These are phyloP conservation scores for Colletotrichum sublineola DNA, from an alignment of 2,329 filamentous ascomycete species.

Conservation along the genomic window DNA sequence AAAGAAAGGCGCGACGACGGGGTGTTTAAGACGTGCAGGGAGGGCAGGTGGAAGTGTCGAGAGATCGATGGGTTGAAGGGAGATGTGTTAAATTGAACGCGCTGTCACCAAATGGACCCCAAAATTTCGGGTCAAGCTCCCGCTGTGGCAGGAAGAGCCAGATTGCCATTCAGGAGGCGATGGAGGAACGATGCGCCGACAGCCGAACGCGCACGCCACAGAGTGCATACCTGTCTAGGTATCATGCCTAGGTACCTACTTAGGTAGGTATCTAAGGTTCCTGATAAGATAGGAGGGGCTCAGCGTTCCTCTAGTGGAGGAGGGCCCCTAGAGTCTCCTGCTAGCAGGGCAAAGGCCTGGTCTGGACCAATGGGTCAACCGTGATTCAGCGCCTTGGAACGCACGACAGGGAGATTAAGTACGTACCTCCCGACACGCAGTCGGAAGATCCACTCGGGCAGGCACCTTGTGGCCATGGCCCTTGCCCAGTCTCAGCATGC, in stretches of 20 bases:
- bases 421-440: conserved; percentile 18
- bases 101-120: conserved; percentile 35
- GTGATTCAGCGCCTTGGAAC: conserved; percentile 10
- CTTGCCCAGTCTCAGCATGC: conserved; percentile 34
- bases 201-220: conserved; percentile 32
- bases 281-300: conserved; percentile 7
- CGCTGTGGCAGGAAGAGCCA: conserved; percentile 41
- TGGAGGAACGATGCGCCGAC: conserved; percentile 40
- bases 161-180: conserved; percentile 42
- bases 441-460: conserved; percentile 29
- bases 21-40: conserved; percentile 40
- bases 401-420: conserved; percentile 2
- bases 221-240: not conserved
- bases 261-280: conserved; percentile 19
- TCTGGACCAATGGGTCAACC: conserved; percentile 22
- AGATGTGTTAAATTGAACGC: conserved; percentile 43
- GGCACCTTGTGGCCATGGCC: conserved; percentile 30
- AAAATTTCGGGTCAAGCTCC: conserved; percentile 41
- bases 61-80: conserved; percentile 36
- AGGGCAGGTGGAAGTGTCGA: conserved; percentile 40
- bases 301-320: conserved; percentile 18
- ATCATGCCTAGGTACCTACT: not conserved
- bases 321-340: conserved; percentile 28
- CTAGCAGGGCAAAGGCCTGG: conserved; percentile 11
- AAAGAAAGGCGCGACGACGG: conserved; percentile 36